phyloP scores from a whole-genome alignment of 2,329 filamentous ascomycete genomes.

The Parafenestella ontariensis region DNA sequence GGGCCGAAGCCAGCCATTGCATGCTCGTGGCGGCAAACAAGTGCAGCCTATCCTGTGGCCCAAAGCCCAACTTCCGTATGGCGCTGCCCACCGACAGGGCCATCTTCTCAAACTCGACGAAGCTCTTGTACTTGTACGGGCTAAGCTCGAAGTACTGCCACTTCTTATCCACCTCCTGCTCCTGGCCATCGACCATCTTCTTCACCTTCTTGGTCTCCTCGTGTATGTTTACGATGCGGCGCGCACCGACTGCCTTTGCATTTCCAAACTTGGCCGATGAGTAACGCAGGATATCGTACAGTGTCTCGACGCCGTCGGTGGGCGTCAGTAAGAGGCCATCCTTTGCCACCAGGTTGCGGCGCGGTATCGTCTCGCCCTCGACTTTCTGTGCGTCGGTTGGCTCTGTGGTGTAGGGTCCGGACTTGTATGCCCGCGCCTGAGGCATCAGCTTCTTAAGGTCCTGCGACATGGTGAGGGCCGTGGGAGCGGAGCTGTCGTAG shows the following conservation, averaged over 20 bases:
- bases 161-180: slow-evolving; percentile 83
- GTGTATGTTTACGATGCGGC: slow-evolving; percentile 78
- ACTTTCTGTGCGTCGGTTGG: slow-evolving; percentile 71
- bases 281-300: slow-evolving; percentile 78
- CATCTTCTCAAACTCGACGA: slow-evolving; percentile 77
- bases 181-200: slow-evolving; percentile 83
- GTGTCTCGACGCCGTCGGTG: slow-evolving; percentile 73
- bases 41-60: slow-evolving; percentile 73
- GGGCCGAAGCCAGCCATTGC: slow-evolving; percentile 84
- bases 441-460: slow-evolving; percentile 58
- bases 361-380: slow-evolving; percentile 83
- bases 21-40: slow-evolving; percentile 82
- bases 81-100: slow-evolving; percentile 74
- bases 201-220: slow-evolving; percentile 87
- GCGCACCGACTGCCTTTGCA: slow-evolving; percentile 65
- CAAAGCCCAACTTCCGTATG: slow-evolving; percentile 75
- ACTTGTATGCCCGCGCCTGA: slow-evolving; percentile 61
- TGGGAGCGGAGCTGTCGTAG: slow-evolving; percentile 10
- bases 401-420: slow-evolving; percentile 78
- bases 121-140: slow-evolving; percentile 77
- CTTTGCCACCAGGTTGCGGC: slow-evolving; percentile 74
- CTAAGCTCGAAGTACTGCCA: slow-evolving; percentile 91
- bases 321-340: slow-evolving; percentile 72
- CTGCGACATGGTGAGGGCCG: slow-evolving; percentile 39
- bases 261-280: slow-evolving; percentile 66